These are phyloP conservation scores for Talaromyces sp. DNA, from an alignment of 2,329 filamentous ascomycete species.

Conservation along the genomic window DNA sequence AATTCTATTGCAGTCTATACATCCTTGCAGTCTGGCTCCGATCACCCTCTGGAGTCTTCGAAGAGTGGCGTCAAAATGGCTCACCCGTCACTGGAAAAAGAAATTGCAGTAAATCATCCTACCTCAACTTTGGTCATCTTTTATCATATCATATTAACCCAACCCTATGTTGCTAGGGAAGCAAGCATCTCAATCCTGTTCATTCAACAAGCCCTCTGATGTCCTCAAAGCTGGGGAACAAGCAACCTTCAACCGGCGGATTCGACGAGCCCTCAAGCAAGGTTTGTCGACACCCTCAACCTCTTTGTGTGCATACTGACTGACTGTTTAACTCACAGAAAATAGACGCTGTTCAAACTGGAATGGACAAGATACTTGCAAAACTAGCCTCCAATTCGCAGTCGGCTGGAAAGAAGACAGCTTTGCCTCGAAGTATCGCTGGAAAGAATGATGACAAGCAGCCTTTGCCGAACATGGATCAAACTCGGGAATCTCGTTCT, in stretches of 20 bases:
- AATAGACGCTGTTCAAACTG: slow-evolving; percentile 34
- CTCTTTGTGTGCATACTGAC: neutral
- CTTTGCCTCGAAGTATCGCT: slow-evolving; percentile 46
- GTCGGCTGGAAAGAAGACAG: slow-evolving; percentile 18
- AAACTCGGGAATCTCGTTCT: slow-evolving; percentile 54
- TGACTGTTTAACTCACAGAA: slow-evolving; percentile 45
- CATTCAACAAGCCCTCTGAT: slow-evolving; percentile 32
- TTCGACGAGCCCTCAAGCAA: slow-evolving; percentile 32
- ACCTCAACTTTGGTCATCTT: neutral
- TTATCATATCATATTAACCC: neutral
- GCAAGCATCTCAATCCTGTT: slow-evolving; percentile 27
- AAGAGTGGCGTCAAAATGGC: neutral
- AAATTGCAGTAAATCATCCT: slow-evolving; percentile 9
- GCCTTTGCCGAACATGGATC: slow-evolving; percentile 47
- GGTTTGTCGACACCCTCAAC: slow-evolving; percentile 28
- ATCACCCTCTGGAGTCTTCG: slow-evolving; percentile 1
- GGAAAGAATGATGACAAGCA: slow-evolving; percentile 72
- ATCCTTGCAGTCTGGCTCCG: neutral
- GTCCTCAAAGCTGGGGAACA: slow-evolving; percentile 34
- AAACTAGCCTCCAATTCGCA: slow-evolving; percentile 40
- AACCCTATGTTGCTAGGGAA: slow-evolving; percentile 21
- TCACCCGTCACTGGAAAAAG: slow-evolving; percentile 6
- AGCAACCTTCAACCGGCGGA: slow-evolving; percentile 26
- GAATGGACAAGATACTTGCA: slow-evolving; percentile 61
- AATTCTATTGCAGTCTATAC: slow-evolving; percentile 1